Conservation (phyloP, 2,329 filamentous ascomycete species). For the Verticillium dahliae region DNA sequence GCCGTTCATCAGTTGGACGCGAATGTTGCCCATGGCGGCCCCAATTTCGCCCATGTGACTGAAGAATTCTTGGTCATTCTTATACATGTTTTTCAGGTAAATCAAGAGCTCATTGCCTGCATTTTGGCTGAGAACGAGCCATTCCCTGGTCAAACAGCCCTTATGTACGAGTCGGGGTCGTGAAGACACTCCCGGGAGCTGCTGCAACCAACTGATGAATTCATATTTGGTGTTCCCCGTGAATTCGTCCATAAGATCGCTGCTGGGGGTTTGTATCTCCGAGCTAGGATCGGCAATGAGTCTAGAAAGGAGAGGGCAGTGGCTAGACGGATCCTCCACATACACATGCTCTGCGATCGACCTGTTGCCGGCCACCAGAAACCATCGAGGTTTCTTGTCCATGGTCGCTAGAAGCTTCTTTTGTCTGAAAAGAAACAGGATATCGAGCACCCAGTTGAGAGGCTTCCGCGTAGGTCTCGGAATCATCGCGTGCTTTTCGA, state of each 20-base stretch:
- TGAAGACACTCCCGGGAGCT: not conserved
- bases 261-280: not conserved
- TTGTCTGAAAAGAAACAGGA: not conserved
- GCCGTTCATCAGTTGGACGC: not conserved
- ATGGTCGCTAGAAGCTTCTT: not conserved
- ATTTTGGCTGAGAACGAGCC: not conserved
- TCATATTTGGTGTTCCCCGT: slow-evolving; percentile 5
- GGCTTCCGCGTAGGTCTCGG: not conserved
- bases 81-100: not conserved
- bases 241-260: not conserved
- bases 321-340: not conserved
- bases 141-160: not conserved
- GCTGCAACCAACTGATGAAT: not conserved
- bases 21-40: not conserved
- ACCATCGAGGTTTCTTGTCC: not conserved
- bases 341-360: not conserved
- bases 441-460: not conserved
- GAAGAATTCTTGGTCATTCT: not conserved
- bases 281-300: not conserved
- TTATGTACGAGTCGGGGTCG: not conserved
- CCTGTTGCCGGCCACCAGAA: not conserved
- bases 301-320: not conserved
- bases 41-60: not conserved
- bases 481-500: not conserved
- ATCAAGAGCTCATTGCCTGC: not conserved